Evolutionary conservation across 495 filamentous ascomycete genomes (phyloP).

Genomic region (Talaromyces trachyspermus): DNA sequence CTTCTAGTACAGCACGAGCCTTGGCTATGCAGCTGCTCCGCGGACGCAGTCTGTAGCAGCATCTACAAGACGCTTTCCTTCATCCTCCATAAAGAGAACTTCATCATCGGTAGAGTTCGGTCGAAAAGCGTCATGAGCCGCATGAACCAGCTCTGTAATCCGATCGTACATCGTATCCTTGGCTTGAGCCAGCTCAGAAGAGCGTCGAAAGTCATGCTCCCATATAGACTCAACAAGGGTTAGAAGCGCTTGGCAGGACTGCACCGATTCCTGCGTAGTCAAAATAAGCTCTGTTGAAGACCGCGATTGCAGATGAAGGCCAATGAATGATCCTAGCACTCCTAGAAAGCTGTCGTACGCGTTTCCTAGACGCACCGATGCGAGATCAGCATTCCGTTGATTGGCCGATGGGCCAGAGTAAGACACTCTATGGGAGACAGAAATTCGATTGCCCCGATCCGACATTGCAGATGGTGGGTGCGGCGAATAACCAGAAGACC

Average conservation of each 20-base stretch:
- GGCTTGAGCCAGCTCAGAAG: conserved; percentile 56
- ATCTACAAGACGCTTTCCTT: conserved; percentile 66
- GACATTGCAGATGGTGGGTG: conserved; percentile 25
- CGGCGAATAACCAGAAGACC: conserved; percentile 16
- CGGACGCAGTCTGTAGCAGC: conserved; percentile 88
- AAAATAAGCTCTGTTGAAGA: conserved; percentile 74
- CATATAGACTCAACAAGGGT: conserved; percentile 77
- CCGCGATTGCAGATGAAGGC: conserved; percentile 81
- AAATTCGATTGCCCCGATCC: conserved; percentile 33
- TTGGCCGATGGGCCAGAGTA: conserved; percentile 40
- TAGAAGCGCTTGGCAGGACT: conserved; percentile 70
- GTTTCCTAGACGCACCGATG: conserved; percentile 59
- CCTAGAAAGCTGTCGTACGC: conserved; percentile 85
- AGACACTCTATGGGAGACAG: conserved; percentile 51
- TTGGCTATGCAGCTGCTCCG: conserved; percentile 84
- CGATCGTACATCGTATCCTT: conserved; percentile 72
- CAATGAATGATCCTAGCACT: conserved; percentile 84
- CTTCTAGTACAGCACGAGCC: conserved; percentile 76
- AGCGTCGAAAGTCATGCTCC: conserved; percentile 62
- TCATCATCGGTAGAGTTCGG: conserved; percentile 58
- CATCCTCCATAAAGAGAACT: conserved; percentile 68
- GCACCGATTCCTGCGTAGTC: conserved; percentile 69
- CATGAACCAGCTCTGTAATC: conserved; percentile 69
- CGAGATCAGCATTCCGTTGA: conserved; percentile 44
- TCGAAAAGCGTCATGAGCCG: conserved; percentile 69